Base-by-base conservation (phyloP, 441 rosid genomes). In the Mallotus japonicus region DNA sequence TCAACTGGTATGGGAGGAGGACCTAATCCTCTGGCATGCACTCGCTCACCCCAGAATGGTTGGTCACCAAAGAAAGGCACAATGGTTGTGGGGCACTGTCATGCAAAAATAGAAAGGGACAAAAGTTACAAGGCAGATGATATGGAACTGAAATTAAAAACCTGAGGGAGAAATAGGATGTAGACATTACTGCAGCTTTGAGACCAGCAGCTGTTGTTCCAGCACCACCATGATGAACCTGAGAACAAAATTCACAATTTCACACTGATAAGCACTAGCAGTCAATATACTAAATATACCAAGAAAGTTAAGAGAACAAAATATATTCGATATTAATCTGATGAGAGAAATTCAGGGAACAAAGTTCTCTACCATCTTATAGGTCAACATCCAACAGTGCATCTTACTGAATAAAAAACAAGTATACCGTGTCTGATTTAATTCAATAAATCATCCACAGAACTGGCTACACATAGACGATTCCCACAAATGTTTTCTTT, bases 171-270 rank as follows among this genome's bases (percentile, higher is more conserved):
- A 56, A 73, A 74, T 28, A 70, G 68, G 55, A 8, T 10, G 22
- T 2, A 66, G 37, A 6, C 54, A 72, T 83, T 89, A 95, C 99
- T 24, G 97, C 89, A 70, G 99, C 97, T 89, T 82, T 92, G 72
- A 95, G 97, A 80, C 98, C 97, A 61, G 99, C 98, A 81, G 99
- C 98, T 13, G 98, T 91, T 73, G 99, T 95, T 70, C 98, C 98
- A 73, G 98, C 98, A 80, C 99, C 98, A 71, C 99, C 99, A 68
- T 93, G 99, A 85, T 92, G 99, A 81, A 95, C 99, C 98, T 95
- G 78, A 76, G 80, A 83, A 55, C 70, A 73, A 34, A 67, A 50
- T 40, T 55, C 57, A 50, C 2, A 62, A 16, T 28, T 34, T 4
- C 46, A 12, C 47, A 8, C 58, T 19, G 10, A 59, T 12, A 70